A percentile compares a stretch with the other conserved stretches of the same genome.
Evolutionary conservation across 768 basidiomycete genomes (phyloP).

Genomic region (Trametes cubensis): DNA sequence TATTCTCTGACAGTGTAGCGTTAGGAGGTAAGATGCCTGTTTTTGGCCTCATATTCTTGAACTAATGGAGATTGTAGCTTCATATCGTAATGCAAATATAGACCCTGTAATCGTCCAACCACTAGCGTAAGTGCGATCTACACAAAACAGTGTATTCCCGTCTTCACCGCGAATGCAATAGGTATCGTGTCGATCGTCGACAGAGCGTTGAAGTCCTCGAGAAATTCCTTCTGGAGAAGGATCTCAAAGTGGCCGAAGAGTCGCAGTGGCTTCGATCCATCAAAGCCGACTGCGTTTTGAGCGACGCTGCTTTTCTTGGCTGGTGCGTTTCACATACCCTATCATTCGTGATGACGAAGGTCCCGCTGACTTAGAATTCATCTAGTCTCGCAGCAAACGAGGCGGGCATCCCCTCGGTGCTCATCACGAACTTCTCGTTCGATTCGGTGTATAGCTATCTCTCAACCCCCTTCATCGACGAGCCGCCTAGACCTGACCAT

Average conservation of each 20-base stretch:
- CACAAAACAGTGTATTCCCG: background rate
- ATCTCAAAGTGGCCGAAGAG: constrained; percentile 57
- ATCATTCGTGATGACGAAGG: too few relatives aligned
- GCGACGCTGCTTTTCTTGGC: constrained; percentile 78
- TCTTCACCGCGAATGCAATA: constrained; percentile 31
- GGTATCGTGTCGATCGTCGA: constrained; percentile 72
- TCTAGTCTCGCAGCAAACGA: constrained; percentile 65
- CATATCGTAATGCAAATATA: constrained; percentile 70
- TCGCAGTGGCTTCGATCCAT: constrained; percentile 56
- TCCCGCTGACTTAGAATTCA: too few relatives aligned
- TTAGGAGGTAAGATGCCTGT: constrained; percentile 42
- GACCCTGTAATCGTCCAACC: constrained; percentile 84
- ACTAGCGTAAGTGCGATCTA: constrained; percentile 56
- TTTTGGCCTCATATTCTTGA: background rate
- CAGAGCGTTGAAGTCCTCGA: constrained; percentile 67
- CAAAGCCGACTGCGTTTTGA: constrained; percentile 61
- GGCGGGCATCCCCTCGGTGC: constrained; percentile 65
- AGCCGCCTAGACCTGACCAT: constrained; percentile 13
- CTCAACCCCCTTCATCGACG: constrained; percentile 56
- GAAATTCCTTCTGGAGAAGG: constrained; percentile 58
- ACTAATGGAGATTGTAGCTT: constrained; percentile 39
- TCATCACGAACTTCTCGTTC: constrained; percentile 85
- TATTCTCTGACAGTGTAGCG: constrained; percentile 66
- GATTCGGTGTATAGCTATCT: constrained; percentile 83
- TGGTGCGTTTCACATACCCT: constrained; percentile 49